These are phyloP conservation scores for Aspergillus neotritici DNA, from an alignment of 2,329 filamentous ascomycete genomes.

Conservation along the genomic window DNA sequence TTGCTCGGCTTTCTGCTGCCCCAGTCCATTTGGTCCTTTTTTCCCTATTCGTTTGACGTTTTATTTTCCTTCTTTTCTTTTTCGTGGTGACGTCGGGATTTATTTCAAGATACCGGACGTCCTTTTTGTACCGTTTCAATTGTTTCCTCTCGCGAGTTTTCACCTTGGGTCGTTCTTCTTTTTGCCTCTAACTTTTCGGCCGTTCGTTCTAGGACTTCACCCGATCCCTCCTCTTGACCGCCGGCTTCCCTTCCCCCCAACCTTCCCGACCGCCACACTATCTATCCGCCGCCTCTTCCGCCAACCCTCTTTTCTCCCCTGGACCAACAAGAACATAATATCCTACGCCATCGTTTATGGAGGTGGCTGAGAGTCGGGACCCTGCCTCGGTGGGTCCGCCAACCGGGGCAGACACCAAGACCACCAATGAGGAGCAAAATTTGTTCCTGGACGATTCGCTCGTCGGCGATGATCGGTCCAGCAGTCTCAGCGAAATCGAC, in stretches of 20 bases:
- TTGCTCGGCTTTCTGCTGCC: constrained; percentile 16
- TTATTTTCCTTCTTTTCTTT: neutral
- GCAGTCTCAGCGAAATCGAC: constrained; percentile 87
- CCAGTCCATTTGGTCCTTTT: constrained; percentile 7
- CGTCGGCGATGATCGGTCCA: constrained; percentile 68
- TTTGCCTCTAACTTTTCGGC: constrained; percentile 24
- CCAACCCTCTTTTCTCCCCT: neutral
- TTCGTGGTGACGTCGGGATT: neutral
- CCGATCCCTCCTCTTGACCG: constrained; percentile 7
- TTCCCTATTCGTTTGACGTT: constrained; percentile 7
- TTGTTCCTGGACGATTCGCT: constrained; percentile 38
- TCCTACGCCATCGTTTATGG: constrained; percentile 25
- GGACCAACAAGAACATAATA: constrained; percentile 3
- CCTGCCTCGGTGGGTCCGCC: constrained; percentile 30
- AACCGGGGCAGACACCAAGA: constrained; percentile 28
- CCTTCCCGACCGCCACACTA: constrained; percentile 13
- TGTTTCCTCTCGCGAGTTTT: neutral
- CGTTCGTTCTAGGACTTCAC: constrained; percentile 17
- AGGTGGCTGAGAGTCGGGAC: constrained; percentile 36
- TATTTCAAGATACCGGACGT: neutral
- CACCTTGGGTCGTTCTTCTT: neutral
- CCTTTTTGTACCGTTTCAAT: neutral
- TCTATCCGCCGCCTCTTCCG: constrained; percentile 3
- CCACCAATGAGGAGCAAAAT: constrained; percentile 34
- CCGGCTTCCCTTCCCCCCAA: constrained; percentile 11